These are phyloP conservation scores for Cutaneotrichosporon curvatum DNA, from an alignment of 1,284 basidiomycete genomes.

Conservation along the genomic window DNA sequence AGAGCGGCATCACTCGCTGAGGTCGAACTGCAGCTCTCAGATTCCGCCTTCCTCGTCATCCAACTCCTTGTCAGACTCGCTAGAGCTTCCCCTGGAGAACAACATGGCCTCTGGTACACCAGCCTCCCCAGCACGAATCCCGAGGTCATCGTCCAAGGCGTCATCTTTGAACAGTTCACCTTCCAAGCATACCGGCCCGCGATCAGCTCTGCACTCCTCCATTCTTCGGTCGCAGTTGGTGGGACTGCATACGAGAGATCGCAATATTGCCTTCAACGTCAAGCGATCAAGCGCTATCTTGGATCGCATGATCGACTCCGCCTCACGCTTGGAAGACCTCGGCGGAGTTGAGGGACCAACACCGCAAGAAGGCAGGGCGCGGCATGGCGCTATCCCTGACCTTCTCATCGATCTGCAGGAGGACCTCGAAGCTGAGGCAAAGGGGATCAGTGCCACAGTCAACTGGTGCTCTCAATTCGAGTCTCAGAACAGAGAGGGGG, in stretches of 20 bases:
- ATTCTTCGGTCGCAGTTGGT: slow-evolving; percentile 54
- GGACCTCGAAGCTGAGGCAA: slow-evolving; percentile 28
- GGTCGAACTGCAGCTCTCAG: not conserved
- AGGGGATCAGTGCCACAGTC: slow-evolving; percentile 17
- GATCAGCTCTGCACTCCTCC: slow-evolving; percentile 15
- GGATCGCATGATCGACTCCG: slow-evolving; percentile 43
- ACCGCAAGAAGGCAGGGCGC: slow-evolving; percentile 1
- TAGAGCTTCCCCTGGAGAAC: no score
- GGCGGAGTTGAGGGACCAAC: slow-evolving; percentile 29
- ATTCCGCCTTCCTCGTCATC: not conserved
- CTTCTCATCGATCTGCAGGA: slow-evolving; percentile 39
- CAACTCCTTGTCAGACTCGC: not conserved
- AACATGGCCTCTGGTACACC: no score
- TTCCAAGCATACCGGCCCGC: not conserved
- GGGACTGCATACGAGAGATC: slow-evolving; percentile 33
- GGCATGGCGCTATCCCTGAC: slow-evolving; percentile 32
- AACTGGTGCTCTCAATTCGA: slow-evolving; percentile 30
- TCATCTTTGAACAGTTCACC: not conserved
- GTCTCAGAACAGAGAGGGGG: slow-evolving; percentile 27
- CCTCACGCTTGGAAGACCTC: slow-evolving; percentile 27
- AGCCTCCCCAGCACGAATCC: no score
- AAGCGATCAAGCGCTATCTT: slow-evolving; percentile 26
- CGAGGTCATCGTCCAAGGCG: not conserved
- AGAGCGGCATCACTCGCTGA: no score
- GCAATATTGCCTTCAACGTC: slow-evolving; percentile 24